Conservation (phyloP, 306 rosid species). For the Quercus parvula region DNA sequence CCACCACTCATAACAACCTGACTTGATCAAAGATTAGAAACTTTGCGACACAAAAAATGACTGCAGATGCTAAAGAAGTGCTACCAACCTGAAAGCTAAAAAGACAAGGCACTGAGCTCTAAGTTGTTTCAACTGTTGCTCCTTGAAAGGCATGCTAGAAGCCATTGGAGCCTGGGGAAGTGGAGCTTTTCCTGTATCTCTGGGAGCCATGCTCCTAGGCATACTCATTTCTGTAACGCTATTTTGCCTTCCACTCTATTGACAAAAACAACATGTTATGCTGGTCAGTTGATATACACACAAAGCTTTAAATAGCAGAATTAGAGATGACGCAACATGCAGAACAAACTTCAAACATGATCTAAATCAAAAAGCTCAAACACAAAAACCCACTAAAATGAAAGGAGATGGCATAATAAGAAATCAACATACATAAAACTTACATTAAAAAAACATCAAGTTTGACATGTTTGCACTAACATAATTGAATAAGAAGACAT, state of each 20-base stretch:
- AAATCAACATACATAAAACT: neutral
- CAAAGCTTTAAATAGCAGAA: constrained; percentile 17
- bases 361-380: neutral
- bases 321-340: neutral
- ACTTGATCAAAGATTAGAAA: constrained; percentile 15
- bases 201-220: constrained; percentile 54
- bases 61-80: constrained; percentile 2
- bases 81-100: constrained; percentile 84
- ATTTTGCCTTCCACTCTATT: constrained; percentile 72
- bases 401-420: neutral
- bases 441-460: neutral
- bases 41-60: constrained; percentile 6
- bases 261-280: constrained; percentile 36
- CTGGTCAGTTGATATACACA: constrained; percentile 21
- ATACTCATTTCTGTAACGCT: constrained; percentile 56
- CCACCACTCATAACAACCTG: constrained; percentile 19
- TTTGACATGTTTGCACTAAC: neutral
- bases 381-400: neutral
- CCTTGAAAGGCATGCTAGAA: constrained; percentile 73
- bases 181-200: constrained; percentile 85
- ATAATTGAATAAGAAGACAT: neutral
- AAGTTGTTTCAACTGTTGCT: constrained; percentile 95
- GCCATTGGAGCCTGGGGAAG: constrained; percentile 37
- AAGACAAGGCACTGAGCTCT: constrained; percentile 99
- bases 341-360: neutral